A percentile compares a stretch with the other conserved stretches of the same genome.
Conservation (phyloP, 192 early-diverging fungal genomes). For the Phycomyces blakesleeanus region DNA sequence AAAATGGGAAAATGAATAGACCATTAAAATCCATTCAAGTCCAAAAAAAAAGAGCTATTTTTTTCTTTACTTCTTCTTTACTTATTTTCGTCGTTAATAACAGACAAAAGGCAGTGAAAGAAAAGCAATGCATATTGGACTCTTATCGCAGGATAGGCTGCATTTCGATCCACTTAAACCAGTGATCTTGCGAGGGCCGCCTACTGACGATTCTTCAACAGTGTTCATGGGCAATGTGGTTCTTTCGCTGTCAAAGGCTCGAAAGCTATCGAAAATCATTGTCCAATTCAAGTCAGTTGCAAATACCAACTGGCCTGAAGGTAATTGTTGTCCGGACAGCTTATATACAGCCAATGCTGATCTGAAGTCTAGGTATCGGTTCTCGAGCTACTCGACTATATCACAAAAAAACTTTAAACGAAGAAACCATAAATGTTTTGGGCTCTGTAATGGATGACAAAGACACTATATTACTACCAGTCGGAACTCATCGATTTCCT, state of each 20-base stretch:
- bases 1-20: no score
- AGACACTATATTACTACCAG: conserved; percentile 1
- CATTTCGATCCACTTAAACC: conserved; percentile 27
- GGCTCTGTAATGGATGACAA: conserved; percentile 6
- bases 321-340: neutral
- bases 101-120: neutral
- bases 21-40: no score
- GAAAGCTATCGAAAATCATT: conserved; percentile 12
- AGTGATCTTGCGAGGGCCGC: conserved; percentile 24
- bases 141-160: conserved; percentile 18
- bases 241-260: conserved; percentile 14
- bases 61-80: neutral
- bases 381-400: conserved; percentile 11
- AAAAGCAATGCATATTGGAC: conserved; percentile 16
- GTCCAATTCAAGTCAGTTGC: conserved; percentile 17
- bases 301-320: conserved; percentile 24
- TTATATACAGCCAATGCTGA: neutral
- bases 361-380: conserved; percentile 3
- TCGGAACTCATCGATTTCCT: conserved; percentile 23
- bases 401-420: conserved; percentile 9
- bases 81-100: no score
- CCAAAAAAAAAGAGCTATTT: no score
- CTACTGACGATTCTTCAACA: conserved; percentile 14
- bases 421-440: conserved; percentile 9
- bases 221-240: conserved; percentile 17